Evolutionary conservation across 257 asterid genomes (phyloP).

Genomic region (Coffea canephora): DNA sequence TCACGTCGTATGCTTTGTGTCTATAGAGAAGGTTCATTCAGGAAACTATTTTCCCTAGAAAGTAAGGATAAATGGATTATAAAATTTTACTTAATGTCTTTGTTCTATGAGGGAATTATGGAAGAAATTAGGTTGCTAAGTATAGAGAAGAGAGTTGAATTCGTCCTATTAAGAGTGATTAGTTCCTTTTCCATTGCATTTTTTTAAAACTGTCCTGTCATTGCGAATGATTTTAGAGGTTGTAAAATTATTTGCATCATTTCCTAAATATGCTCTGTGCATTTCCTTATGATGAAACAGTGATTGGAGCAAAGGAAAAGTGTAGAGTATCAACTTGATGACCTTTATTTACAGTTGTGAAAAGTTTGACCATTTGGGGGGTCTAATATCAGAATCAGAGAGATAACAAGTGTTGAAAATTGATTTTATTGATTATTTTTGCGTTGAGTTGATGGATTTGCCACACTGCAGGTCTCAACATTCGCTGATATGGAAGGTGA

Average conservation of each 20-base stretch:
- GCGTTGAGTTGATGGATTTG: background rate
- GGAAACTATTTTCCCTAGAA: background rate
- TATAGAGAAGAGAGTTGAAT: background rate
- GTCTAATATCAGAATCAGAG: background rate
- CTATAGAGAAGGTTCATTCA: background rate
- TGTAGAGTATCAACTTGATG: background rate
- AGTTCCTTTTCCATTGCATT: background rate
- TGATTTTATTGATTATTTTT: background rate
- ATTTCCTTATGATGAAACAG: background rate
- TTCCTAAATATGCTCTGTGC: background rate
- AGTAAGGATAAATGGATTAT: background rate
- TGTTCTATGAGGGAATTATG: background rate
- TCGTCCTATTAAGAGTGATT: background rate
- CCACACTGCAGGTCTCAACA: slow-evolving; percentile 64
- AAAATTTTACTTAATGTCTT: background rate
- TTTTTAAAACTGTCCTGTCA: too few species aligned
- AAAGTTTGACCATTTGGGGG: background rate
- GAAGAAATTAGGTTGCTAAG: background rate
- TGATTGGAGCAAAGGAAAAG: background rate
- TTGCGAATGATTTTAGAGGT: background rate
- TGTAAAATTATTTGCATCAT: background rate
- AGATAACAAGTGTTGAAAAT: background rate
- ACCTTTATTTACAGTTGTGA: background rate
- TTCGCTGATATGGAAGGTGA: slow-evolving; percentile 98
- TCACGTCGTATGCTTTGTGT: background rate